These are phyloP conservation scores for Silene conica DNA, from an alignment of 148 eudicot species.

Conservation along the genomic window DNA sequence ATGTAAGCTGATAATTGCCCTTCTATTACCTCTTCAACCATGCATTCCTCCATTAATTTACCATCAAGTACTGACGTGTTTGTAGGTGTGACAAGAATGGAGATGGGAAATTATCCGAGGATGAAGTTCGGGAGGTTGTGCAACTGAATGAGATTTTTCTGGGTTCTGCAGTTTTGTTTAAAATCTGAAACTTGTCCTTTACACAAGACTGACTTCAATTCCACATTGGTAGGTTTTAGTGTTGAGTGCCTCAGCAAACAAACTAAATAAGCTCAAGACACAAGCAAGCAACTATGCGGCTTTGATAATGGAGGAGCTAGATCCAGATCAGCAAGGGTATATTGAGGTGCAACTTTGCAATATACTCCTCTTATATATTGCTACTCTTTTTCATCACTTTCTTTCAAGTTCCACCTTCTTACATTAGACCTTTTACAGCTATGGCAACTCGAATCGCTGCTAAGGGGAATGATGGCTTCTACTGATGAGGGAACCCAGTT, in stretches of 20 bases:
- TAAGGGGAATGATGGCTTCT: slow-evolving; percentile 65
- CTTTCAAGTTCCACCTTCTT: neutral
- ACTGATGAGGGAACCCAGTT: slow-evolving; percentile 34
- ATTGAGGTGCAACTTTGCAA: slow-evolving; percentile 54
- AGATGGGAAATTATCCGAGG: slow-evolving; percentile 86
- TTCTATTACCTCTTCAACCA: neutral
- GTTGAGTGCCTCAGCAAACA: slow-evolving; percentile 92
- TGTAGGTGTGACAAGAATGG: slow-evolving; percentile 98
- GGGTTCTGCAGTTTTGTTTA: slow-evolving; percentile 1
- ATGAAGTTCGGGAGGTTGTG: slow-evolving; percentile 82
- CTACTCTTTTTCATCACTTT: neutral
- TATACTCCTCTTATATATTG: neutral
- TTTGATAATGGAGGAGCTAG: slow-evolving; percentile 95
- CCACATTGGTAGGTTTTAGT: slow-evolving; percentile 51
- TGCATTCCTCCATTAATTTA: neutral
- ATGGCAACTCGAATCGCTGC: slow-evolving; percentile 92
- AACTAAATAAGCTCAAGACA: slow-evolving; percentile 70
- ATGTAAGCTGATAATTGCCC: slow-evolving; percentile 41
- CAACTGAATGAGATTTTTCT: neutral
- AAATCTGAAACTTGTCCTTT: neutral
- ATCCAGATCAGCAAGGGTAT: slow-evolving; percentile 77
- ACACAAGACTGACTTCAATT: slow-evolving; percentile 6
- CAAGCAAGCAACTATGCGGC: slow-evolving; percentile 78
- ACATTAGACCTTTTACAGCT: slow-evolving; percentile 38
- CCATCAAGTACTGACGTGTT: slow-evolving; percentile 11